phyloP scores from a whole-genome alignment of 345 rosid genomes.

The Eucalyptus leucophloia region DNA sequence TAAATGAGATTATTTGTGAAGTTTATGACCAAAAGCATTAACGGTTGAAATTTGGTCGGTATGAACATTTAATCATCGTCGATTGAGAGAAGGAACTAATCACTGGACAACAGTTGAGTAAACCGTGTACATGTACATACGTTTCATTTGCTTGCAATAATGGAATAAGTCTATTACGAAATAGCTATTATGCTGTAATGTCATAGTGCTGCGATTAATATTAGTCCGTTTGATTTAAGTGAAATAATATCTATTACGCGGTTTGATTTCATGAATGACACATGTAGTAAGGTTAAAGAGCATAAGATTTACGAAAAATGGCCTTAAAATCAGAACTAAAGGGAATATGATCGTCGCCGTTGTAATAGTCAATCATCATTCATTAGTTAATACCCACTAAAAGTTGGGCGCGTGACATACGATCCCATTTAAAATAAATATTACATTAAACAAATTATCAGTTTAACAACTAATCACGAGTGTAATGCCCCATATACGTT shows the following conservation, averaged over 20 bases:
- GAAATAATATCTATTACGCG: not conserved
- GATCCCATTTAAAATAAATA: not conserved
- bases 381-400: not conserved
- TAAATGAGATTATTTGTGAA: not conserved
- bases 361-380: not conserved
- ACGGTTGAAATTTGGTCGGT: not conserved
- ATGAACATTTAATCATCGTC: not conserved
- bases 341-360: not conserved
- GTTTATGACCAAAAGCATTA: not conserved
- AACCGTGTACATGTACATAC: not conserved
- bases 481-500: not conserved
- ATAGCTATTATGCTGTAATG: not conserved
- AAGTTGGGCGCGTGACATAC: not conserved
- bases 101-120: not conserved
- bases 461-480: not conserved
- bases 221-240: not conserved
- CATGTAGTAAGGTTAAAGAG: not conserved
- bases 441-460: not conserved
- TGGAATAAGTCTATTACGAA: not conserved
- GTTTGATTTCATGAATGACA: not conserved
- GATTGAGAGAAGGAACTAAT: not conserved
- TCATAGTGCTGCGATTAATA: not conserved
- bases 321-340: not conserved
- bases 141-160: not conserved
- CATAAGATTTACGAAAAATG: not conserved